Evolutionary conservation across 495 filamentous ascomycete genomes (phyloP).

Genomic region (Penicillium pulvis): DNA sequence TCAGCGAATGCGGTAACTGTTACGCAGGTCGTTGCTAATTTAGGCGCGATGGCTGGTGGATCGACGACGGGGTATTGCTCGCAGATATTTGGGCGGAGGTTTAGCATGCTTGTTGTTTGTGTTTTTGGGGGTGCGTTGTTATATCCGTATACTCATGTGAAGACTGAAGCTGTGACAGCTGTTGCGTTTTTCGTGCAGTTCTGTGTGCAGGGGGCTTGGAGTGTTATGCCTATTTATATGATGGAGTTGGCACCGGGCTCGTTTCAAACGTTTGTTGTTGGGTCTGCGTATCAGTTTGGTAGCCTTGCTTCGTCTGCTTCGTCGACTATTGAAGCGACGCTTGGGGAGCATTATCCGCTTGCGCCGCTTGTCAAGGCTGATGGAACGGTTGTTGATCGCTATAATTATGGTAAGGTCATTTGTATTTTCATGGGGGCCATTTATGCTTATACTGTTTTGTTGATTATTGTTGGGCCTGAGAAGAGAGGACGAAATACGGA

Average conservation of each 20-base stretch:
- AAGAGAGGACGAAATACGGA: constrained; percentile 62
- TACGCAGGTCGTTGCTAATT: constrained; percentile 80
- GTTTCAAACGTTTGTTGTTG: constrained; percentile 81
- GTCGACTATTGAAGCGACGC: constrained; percentile 76
- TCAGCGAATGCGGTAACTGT: constrained; percentile 67
- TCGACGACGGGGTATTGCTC: constrained; percentile 69
- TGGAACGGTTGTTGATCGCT: constrained; percentile 50
- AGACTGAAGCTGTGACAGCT: constrained; percentile 61
- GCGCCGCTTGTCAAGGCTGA: constrained; percentile 38
- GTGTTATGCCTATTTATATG: constrained; percentile 75
- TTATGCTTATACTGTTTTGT: constrained; percentile 71
- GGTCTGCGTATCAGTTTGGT: constrained; percentile 80
- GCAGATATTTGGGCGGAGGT: constrained; percentile 77
- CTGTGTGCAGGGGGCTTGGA: constrained; percentile 81
- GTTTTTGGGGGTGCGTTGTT: constrained; percentile 72
- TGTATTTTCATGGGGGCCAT: constrained; percentile 89
- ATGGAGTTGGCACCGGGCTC: constrained; percentile 80
- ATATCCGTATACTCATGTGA: constrained; percentile 73
- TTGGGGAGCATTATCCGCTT: constrained; percentile 76
- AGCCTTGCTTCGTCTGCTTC: constrained; percentile 77
- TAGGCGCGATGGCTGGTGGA: constrained; percentile 76
- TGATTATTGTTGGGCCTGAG: constrained; percentile 77
- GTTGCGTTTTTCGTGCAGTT: constrained; percentile 85
- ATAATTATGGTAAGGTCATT: constrained; percentile 84
- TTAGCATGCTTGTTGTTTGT: constrained; percentile 72